These are phyloP conservation scores for Rhizophora mangle DNA, from an alignment of 345 rosid species.

Conservation along the genomic window DNA sequence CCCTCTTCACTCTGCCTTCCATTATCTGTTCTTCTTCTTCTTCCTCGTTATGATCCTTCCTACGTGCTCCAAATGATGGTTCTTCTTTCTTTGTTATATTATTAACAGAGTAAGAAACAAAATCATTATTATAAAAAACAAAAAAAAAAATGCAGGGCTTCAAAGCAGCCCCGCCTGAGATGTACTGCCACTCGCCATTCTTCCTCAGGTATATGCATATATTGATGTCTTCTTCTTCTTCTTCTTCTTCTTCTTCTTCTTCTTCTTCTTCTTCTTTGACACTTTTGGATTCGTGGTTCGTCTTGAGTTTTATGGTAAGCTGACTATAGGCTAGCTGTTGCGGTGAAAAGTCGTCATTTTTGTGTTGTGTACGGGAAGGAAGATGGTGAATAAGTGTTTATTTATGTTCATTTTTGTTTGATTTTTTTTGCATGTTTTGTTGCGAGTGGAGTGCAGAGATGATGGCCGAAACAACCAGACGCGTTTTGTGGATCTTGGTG, in stretches of 20 bases:
- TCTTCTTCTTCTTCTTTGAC: neutral
- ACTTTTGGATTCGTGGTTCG: neutral
- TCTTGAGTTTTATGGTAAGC: conserved; percentile 4
- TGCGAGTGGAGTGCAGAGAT: conserved; percentile 40
- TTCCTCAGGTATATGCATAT: conserved; percentile 52
- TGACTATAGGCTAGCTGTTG: neutral
- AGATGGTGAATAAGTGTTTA: neutral
- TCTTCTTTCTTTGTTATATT: too few relatives aligned
- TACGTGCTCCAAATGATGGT: too few relatives aligned
- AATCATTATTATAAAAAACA: too few relatives aligned
- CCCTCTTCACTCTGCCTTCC: neutral
- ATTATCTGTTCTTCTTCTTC: neutral
- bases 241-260: too few relatives aligned
- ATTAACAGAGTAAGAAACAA: neutral
- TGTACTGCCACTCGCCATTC: conserved; percentile 61
- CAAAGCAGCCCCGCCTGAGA: conserved; percentile 55
- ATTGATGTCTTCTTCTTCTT: neutral
- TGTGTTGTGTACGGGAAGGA: neutral
- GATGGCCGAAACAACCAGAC: conserved; percentile 38
- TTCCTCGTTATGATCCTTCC: neutral
- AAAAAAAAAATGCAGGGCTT: conserved; percentile 57
- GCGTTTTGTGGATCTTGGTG: conserved; percentile 58
- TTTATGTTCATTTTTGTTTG: neutral
- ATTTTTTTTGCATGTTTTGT: conserved; percentile 9
- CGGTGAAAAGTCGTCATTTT: neutral